Evolutionary conservation across 2,329 filamentous ascomycete genomes (phyloP).

Genomic region (Ascochyta rabiei): DNA sequence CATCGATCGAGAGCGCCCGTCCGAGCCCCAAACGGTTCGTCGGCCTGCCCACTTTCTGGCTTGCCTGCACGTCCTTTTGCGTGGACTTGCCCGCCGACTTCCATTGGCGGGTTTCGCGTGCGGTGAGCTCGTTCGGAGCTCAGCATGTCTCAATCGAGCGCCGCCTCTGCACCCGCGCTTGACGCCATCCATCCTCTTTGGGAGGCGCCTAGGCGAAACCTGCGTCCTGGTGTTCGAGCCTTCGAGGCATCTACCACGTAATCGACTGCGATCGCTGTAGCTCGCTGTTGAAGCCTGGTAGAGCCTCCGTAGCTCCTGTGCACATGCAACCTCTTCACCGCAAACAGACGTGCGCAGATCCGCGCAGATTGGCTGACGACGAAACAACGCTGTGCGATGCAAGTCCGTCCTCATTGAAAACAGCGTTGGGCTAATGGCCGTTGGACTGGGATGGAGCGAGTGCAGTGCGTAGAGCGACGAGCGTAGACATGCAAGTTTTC

Average conservation of each 20-base stretch:
- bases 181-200: constrained; percentile 5
- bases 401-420: background rate
- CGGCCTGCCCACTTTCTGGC: constrained; percentile 11
- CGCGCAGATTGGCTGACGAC: background rate
- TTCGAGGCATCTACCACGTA: constrained; percentile 1
- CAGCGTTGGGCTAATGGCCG: constrained; percentile 14
- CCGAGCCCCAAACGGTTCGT: constrained; percentile 6
- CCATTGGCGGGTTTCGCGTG: background rate
- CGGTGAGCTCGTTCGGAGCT: constrained; percentile 6
- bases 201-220: constrained; percentile 3
- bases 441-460: constrained; percentile 6
- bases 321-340: background rate
- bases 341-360: background rate
- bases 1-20: constrained; percentile 17
- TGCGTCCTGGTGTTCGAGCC: background rate
- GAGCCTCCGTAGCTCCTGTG: background rate
- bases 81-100: background rate
- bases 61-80: constrained; percentile 8
- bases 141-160: constrained; percentile 7
- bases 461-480: too few relatives aligned
- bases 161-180: constrained; percentile 10
- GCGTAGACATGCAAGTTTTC: constrained; percentile 4
- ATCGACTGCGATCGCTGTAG: constrained; percentile 3
- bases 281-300: constrained; percentile 1
- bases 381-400: background rate